phyloP scores from a whole-genome alignment of 2,329 filamentous ascomycete genomes.

The Venturia oleaginea region DNA sequence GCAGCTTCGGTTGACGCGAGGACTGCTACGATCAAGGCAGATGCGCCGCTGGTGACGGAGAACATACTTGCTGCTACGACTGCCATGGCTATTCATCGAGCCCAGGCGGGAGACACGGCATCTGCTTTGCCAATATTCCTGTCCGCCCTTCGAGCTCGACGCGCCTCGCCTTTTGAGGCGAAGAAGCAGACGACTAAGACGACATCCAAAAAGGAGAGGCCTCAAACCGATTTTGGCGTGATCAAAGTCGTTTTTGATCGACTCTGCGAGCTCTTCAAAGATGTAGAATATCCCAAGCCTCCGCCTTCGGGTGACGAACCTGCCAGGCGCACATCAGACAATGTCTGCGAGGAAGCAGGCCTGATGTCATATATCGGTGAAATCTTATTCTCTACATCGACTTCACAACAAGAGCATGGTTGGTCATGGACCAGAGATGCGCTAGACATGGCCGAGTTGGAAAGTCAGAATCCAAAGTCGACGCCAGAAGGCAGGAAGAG shows the following conservation, averaged over 20 bases:
- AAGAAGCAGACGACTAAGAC: slow-evolving; percentile 22
- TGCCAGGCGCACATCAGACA: slow-evolving; percentile 53
- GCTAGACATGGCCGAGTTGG: slow-evolving; percentile 63
- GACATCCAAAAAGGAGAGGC: slow-evolving; percentile 18
- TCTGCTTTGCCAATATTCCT: slow-evolving; percentile 75
- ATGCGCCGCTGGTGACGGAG: slow-evolving; percentile 49
- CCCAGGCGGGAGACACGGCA: slow-evolving; percentile 56
- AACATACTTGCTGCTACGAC: slow-evolving; percentile 72
- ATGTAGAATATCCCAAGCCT: slow-evolving; percentile 54
- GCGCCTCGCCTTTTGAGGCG: slow-evolving; percentile 41
- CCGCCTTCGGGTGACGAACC: slow-evolving; percentile 61
- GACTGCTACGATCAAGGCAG: slow-evolving; percentile 53
- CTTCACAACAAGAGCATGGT: slow-evolving; percentile 50
- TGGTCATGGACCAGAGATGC: slow-evolving; percentile 85
- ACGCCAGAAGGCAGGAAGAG: slow-evolving; percentile 42
- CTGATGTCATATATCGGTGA: slow-evolving; percentile 88
- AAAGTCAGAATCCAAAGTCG: slow-evolving; percentile 15
- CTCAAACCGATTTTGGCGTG: slow-evolving; percentile 1
- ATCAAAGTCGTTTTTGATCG: not conserved
- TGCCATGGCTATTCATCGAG: slow-evolving; percentile 68
- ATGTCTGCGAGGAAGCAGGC: slow-evolving; percentile 72
- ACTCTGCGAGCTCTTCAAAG: slow-evolving; percentile 1
- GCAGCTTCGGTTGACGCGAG: slow-evolving; percentile 46
- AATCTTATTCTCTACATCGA: slow-evolving; percentile 69
- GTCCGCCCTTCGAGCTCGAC: slow-evolving; percentile 71